These are phyloP conservation scores for Mycena vulgaris DNA, from an alignment of 768 basidiomycete genomes.

Conservation along the genomic window DNA sequence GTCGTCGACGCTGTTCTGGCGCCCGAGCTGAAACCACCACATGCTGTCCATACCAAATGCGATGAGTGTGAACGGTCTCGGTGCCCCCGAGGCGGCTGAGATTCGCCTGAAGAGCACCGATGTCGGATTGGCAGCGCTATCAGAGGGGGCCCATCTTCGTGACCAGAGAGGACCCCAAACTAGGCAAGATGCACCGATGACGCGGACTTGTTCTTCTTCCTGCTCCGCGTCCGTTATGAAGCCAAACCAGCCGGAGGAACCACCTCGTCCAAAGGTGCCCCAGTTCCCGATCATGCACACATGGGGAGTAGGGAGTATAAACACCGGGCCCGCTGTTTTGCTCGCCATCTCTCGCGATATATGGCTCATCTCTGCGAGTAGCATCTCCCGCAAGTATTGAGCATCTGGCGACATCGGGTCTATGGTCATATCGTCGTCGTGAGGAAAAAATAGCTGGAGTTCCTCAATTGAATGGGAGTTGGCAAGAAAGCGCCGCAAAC, in stretches of 20 bases:
- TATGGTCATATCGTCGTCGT: neutral
- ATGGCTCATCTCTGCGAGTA: constrained; percentile 1
- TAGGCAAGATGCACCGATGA: constrained; percentile 5
- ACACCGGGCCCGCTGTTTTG: constrained; percentile 19
- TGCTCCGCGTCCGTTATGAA: neutral
- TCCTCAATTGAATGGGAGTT: constrained; percentile 20
- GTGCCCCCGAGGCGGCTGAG: constrained; percentile 15
- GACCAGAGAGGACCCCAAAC: constrained; percentile 16
- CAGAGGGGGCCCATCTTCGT: constrained; percentile 1
- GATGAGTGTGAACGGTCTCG: constrained; percentile 13
- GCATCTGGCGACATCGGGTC: neutral
- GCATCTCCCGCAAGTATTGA: neutral
- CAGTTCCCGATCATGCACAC: constrained; percentile 16
- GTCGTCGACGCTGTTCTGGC: neutral
- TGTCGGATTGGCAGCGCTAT: constrained; percentile 1
- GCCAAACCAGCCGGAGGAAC: constrained; percentile 7
- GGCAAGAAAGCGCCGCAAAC: constrained; percentile 9
- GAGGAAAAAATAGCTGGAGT: constrained; percentile 6
- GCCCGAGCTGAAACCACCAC: constrained; percentile 20
- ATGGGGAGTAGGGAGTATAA: constrained; percentile 6
- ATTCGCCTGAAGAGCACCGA: constrained; percentile 12
- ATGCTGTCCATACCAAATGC: constrained; percentile 16
- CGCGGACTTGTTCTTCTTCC: neutral
- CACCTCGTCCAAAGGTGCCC: constrained; percentile 9
- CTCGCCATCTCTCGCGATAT: constrained; percentile 17